A percentile compares a stretch with the other conserved stretches of the same genome.
Conservation (phyloP, 768 basidiomycete genomes). For the Suillus occidentalis region DNA sequence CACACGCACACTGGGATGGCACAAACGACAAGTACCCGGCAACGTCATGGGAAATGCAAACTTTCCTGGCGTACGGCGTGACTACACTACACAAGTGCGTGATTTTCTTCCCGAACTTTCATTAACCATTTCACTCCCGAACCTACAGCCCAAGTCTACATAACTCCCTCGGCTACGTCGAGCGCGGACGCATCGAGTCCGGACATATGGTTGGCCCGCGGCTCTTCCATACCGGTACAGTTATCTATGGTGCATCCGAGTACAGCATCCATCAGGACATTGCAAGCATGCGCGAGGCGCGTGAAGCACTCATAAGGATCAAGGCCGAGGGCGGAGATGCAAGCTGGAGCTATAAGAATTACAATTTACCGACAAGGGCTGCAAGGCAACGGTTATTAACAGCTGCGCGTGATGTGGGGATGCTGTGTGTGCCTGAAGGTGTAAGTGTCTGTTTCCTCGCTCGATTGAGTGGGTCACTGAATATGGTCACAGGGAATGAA, state of each 20-base stretch:
- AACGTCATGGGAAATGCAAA: constrained; percentile 71
- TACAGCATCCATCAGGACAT: constrained; percentile 70
- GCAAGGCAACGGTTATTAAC: constrained; percentile 65
- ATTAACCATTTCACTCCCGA: background rate
- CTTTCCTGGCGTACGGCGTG: constrained; percentile 75
- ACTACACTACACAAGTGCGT: constrained; percentile 76
- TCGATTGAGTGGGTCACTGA: background rate
- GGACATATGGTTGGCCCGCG: constrained; percentile 70
- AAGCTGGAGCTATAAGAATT: constrained; percentile 78
- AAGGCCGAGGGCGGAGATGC: constrained; percentile 72
- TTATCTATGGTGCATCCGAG: constrained; percentile 45
- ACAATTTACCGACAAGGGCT: constrained; percentile 67
- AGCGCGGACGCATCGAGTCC: constrained; percentile 67
- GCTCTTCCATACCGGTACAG: constrained; percentile 67
- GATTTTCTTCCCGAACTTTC: background rate
- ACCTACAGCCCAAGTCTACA: constrained; percentile 58
- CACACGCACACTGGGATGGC: constrained; percentile 74
- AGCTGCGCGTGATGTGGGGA: constrained; percentile 59
- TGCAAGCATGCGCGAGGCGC: constrained; percentile 58
- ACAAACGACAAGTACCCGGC: constrained; percentile 54
- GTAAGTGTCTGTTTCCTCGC: constrained; percentile 27
- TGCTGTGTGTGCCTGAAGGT: constrained; percentile 76
- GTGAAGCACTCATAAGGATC: constrained; percentile 64
- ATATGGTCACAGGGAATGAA: constrained; percentile 58
- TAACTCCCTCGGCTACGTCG: constrained; percentile 60